phyloP scores from a whole-genome alignment of 352 stramenopile genomes.

The Phytophthora sansomeana region DNA sequence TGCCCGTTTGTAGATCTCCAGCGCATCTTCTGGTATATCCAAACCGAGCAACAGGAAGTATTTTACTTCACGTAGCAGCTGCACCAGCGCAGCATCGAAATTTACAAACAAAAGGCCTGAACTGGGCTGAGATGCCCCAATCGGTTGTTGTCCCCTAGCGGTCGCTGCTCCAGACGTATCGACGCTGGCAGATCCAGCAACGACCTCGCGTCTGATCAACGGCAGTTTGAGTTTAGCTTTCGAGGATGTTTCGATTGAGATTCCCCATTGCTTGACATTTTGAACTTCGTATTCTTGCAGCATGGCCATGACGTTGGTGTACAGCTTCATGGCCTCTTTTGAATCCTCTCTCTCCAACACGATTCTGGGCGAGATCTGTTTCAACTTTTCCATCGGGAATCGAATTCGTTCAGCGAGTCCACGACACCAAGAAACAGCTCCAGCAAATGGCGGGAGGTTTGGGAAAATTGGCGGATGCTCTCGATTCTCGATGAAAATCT shows the following conservation, averaged over 20 bases:
- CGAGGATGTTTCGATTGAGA: slow-evolving; percentile 82
- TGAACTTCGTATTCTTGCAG: slow-evolving; percentile 86
- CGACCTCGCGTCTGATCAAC: slow-evolving; percentile 71
- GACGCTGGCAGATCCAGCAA: slow-evolving; percentile 15
- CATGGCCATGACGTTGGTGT: slow-evolving; percentile 89
- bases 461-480: slow-evolving; percentile 87
- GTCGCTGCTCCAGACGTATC: slow-evolving; percentile 7
- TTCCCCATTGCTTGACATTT: slow-evolving; percentile 82
- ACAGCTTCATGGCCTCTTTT: slow-evolving; percentile 91
- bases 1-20: slow-evolving; percentile 93
- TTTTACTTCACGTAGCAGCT: slow-evolving; percentile 94
- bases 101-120: slow-evolving; percentile 80
- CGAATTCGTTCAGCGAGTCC: slow-evolving; percentile 88
- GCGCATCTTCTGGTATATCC: slow-evolving; percentile 88
- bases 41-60: slow-evolving; percentile 93
- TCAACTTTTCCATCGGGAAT: slow-evolving; percentile 91
- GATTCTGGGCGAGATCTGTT: slow-evolving; percentile 73
- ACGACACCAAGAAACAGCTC: slow-evolving; percentile 92
- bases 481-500: slow-evolving; percentile 91
- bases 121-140: slow-evolving; percentile 9
- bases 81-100: slow-evolving; percentile 91
- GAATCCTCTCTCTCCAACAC: slow-evolving; percentile 92
- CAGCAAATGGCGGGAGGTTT: slow-evolving; percentile 92
- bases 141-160: slow-evolving; percentile 18
- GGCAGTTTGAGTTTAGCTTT: slow-evolving; percentile 90